Evolutionary conservation across 2,329 filamentous ascomycete genomes (phyloP), one percentile per base, ranked within the genome.

Genomic region (Polytolypa hystricis): DNA sequence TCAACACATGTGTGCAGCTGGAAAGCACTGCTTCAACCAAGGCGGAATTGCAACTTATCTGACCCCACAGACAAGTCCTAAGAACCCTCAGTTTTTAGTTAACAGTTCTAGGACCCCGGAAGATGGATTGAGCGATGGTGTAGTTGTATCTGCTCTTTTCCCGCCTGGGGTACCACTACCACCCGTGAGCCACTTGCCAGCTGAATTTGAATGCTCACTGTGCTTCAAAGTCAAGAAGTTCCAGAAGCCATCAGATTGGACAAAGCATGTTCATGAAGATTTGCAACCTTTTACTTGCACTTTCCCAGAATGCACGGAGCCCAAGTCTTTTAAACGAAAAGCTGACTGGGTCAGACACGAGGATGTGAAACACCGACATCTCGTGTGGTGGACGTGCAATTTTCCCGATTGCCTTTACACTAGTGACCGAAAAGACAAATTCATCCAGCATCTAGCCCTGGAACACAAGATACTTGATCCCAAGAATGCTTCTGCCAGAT

Each of bases 341-440:
- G 87, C 87, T 10, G 87, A 95, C 55, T 95, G 87, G 87, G 85
- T 94, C 15, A 75, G 87, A 19, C 87, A 95, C 51, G 87, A 94
- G 55, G 93, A 87, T 48, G 87, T 94, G 59, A 78, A 82, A 17
- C 87, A 95, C 55, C 75, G 87, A 17, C 84, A 93, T 45, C 66
- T 93, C 2, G 86, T 94, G 52, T 91, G 84, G 78, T 95, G 86
- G 86, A 78, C 73, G 4, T 95, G 87, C 54, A 77, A 83, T 42
- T 73, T 86, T 14, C 73, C 79, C 4, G 85, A 89, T 44, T 94
- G 87, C 57, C 71, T 67, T 6, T 86, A 94, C 54, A 74, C 70
- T 3, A 94, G 86, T 63, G 93, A 80, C 56, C 77, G 87, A 19
- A 84, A 87, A 43, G 84, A 94, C 57, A 94, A 95, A 51, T 94